A percentile compares a stretch with the other conserved stretches of the same genome.
phyloP scores from a whole-genome alignment of 768 basidiomycete genomes.

The Neoboletus brunneissimus region DNA sequence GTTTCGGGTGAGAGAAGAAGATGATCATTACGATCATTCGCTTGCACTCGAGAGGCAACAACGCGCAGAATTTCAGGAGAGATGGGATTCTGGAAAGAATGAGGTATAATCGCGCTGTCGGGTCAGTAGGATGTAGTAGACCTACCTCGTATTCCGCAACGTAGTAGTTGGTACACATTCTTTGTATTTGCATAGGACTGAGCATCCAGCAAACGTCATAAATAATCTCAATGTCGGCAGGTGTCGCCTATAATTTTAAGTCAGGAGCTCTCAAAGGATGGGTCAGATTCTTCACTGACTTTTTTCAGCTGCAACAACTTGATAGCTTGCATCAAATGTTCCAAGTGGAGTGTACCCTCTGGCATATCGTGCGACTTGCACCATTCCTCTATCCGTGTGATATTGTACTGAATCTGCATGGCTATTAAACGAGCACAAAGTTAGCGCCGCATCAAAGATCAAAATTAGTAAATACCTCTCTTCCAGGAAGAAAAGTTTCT shows the following conservation, averaged over 20 bases:
- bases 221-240: slow-evolving; percentile 97
- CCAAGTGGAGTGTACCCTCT: slow-evolving; percentile 93
- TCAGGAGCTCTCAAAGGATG: background rate
- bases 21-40: slow-evolving; percentile 96
- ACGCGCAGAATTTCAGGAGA: slow-evolving; percentile 96
- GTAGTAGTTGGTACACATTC: slow-evolving; percentile 98
- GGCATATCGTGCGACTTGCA: slow-evolving; percentile 99
- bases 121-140: slow-evolving; percentile 13
- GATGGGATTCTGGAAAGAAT: slow-evolving; percentile 74
- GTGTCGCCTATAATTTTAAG: slow-evolving; percentile 60
- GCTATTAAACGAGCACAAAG: slow-evolving; percentile 46
- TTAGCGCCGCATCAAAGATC: background rate
- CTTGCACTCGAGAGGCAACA: slow-evolving; percentile 92
- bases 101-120: background rate
- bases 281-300: slow-evolving; percentile 41
- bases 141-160: slow-evolving; percentile 96
- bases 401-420: slow-evolving; percentile 99
- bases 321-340: slow-evolving; percentile 99
- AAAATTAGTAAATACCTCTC: slow-evolving; percentile 60
- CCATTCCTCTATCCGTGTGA: slow-evolving; percentile 97
- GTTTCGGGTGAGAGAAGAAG: slow-evolving; percentile 93
- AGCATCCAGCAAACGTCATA: slow-evolving; percentile 99
- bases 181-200: slow-evolving; percentile 98
- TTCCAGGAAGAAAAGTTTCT: slow-evolving; percentile 99
- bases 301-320: slow-evolving; percentile 98